A percentile compares a stretch with the other conserved stretches of the same genome.
phyloP scores from a whole-genome alignment of 1,139 yeast species.

The Scheffersomyces titani region DNA sequence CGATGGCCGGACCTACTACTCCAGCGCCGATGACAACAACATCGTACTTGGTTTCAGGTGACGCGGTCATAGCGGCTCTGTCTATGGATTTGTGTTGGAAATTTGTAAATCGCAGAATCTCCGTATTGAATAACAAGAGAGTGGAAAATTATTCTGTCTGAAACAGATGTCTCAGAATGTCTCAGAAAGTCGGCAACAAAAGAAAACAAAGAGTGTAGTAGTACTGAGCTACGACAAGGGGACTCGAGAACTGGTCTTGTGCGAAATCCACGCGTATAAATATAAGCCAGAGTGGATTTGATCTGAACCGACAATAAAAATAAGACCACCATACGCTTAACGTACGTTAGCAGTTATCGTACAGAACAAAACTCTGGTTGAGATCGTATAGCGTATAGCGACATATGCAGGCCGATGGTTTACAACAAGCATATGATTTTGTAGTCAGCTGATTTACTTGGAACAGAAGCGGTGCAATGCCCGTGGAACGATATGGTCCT shows the following conservation, averaged over 20 bases:
- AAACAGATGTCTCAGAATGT: neutral
- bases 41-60: conserved; percentile 38
- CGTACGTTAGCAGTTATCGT: neutral
- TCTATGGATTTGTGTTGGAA: neutral
- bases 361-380: neutral
- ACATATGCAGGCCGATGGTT: neutral
- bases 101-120: neutral
- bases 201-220: neutral
- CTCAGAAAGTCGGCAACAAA: neutral
- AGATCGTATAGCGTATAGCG: neutral
- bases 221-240: neutral
- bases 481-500: neutral
- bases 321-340: neutral
- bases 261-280: neutral
- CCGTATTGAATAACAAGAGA: neutral
- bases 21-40: conserved; percentile 90
- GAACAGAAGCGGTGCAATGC: neutral
- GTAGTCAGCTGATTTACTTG: neutral
- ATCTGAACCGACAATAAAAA: neutral
- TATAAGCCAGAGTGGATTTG: neutral
- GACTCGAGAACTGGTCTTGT: neutral
- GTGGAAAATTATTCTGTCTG: neutral
- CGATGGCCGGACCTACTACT: conserved; percentile 91
- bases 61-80: neutral
- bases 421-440: neutral